These are phyloP conservation scores for Stevia rebaudiana DNA, from an alignment of 140 eudicot genomes.

Conservation along the genomic window DNA sequence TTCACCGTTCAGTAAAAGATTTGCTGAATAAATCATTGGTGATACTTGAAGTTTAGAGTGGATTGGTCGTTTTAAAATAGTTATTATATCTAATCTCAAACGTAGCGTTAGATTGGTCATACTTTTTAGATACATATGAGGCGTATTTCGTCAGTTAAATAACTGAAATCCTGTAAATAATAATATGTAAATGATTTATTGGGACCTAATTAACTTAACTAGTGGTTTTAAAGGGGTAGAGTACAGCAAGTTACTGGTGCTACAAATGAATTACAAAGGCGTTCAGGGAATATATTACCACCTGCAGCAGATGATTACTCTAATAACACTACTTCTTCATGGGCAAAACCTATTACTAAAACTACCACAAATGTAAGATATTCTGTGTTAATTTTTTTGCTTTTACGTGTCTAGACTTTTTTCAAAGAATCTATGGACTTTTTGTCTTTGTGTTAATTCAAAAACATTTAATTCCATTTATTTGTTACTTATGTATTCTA, in stretches of 20 bases:
- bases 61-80: constrained; percentile 9
- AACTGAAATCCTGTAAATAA: no score
- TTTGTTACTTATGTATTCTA: not conserved
- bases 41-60: not conserved
- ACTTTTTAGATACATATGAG: not conserved
- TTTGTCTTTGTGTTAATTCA: not conserved
- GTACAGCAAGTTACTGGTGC: constrained; percentile 85
- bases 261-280: constrained; percentile 63
- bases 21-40: constrained; percentile 1
- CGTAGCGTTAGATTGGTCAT: constrained; percentile 3
- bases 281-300: constrained; percentile 76
- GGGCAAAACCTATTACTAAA: constrained; percentile 53
- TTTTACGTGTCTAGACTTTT: not conserved
- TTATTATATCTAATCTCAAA: constrained; percentile 9
- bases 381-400: constrained; percentile 17
- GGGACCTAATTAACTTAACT: constrained; percentile 29
- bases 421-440: not conserved
- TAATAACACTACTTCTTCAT: constrained; percentile 43
- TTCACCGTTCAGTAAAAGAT: not conserved
- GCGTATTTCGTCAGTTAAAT: not conserved
- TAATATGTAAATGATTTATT: constrained; percentile 13
- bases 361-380: constrained; percentile 73
- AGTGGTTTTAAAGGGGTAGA: constrained; percentile 59
- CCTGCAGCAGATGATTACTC: constrained; percentile 85
- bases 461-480: no score